Percentiles rank a stretch among this genome's conserved stretches.
phyloP scores from a whole-genome alignment of 2,329 filamentous ascomycete species.

The Teratosphaeria destructans region DNA sequence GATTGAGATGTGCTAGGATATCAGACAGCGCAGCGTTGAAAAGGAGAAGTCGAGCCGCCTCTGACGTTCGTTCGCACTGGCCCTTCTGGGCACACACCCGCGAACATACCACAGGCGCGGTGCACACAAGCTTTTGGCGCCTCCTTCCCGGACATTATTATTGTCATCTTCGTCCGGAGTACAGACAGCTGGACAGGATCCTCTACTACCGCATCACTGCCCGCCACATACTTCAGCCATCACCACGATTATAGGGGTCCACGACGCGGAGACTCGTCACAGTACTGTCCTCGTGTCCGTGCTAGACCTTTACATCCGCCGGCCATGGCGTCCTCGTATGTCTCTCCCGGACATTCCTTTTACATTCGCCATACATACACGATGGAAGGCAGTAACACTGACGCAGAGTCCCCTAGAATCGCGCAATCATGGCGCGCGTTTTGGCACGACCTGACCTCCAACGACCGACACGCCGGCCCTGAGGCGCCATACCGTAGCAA shows the following conservation, averaged over 20 bases:
- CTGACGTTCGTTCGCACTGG: not conserved
- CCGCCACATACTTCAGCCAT: not conserved
- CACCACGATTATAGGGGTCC: not conserved
- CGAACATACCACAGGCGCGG: not conserved
- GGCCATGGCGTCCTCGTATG: not conserved
- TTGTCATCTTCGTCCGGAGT: not conserved
- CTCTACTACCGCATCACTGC: not conserved
- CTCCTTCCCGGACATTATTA: not conserved
- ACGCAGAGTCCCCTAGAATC: not conserved
- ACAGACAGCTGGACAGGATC: too few species aligned
- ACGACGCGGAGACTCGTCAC: not conserved
- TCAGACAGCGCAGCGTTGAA: not conserved
- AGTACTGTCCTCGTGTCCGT: not conserved
- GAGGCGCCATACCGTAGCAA: conserved; percentile 90
- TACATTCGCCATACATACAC: not conserved
- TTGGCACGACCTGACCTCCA: conserved; percentile 76
- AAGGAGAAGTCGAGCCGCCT: not conserved
- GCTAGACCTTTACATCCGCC: not conserved
- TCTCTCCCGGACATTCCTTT: not conserved
- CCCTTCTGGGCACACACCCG: not conserved
- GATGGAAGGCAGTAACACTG: not conserved
- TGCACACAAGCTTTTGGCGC: not conserved
- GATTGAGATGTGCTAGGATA: not conserved
- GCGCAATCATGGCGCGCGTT: conserved; percentile 61
- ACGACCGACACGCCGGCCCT: conserved; percentile 76